Evolutionary conservation across 2,329 filamentous ascomycete species (phyloP).

Genomic region (Xylariaceae sp.): DNA sequence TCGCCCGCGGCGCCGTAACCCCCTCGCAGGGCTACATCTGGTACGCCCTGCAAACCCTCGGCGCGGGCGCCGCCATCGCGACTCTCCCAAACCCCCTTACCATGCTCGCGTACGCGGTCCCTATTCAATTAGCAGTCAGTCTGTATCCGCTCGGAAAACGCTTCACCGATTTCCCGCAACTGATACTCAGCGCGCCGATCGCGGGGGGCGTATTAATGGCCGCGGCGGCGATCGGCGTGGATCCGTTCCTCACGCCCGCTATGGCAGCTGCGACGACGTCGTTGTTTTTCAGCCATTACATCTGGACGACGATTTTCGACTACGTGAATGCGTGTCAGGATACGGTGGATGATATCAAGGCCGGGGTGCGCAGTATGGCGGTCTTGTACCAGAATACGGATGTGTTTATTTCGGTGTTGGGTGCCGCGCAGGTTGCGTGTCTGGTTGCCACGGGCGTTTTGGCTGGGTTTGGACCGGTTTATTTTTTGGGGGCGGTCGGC

Average conservation of each 20-base stretch:
- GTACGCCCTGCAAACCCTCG: conserved; percentile 37
- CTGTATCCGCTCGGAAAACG: conserved; percentile 47
- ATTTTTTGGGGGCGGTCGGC: no score
- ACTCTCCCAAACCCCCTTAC: conserved; percentile 38
- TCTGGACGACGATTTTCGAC: conserved; percentile 45
- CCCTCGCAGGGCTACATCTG: conserved; percentile 33
- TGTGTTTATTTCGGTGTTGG: conserved; percentile 14
- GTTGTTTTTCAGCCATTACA: conserved; percentile 33
- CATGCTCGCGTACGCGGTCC: conserved; percentile 38
- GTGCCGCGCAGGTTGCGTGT: no score
- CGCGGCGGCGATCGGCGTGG: conserved; percentile 41
- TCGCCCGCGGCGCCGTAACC: conserved; percentile 45
- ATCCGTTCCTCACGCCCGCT: conserved; percentile 32
- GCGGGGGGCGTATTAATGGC: conserved; percentile 46
- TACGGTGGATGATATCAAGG: conserved; percentile 44
- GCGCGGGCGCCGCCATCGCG: conserved; percentile 31
- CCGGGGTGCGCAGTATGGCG: conserved; percentile 47
- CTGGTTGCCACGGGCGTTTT: no score
- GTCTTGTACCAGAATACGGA: conserved; percentile 29
- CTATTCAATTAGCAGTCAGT: conserved; percentile 35
- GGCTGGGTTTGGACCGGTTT: no score
- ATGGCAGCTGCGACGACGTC: conserved; percentile 39
- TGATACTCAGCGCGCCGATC: conserved; percentile 45
- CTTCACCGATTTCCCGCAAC: conserved; percentile 47
- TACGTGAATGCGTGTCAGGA: conserved; percentile 50